Base-by-base conservation (phyloP, 768 basidiomycete genomes). In the Pleurotus tuoliensis region DNA sequence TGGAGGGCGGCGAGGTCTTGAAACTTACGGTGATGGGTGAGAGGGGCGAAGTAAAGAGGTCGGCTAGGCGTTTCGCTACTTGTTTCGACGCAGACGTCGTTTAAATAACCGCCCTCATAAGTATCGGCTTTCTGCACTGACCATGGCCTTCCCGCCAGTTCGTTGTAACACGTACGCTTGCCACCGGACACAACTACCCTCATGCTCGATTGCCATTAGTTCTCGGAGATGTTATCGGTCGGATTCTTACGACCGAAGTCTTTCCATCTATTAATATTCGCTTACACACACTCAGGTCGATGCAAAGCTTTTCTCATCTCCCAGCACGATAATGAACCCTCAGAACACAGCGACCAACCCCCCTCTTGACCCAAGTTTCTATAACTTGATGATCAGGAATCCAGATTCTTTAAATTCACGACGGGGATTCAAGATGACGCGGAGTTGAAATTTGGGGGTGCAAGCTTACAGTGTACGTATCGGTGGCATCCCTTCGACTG, bases 21-120 rank as follows among this genome's bases (percentile, higher is more conserved):
- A 75, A 78, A 55, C 61, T 96, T 67, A 96, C 93, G n/a, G 80
- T 90, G 25, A 98, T 98, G 95, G 94, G 94, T 7, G 88, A 90
- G 66, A 76, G 87, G 44, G 93, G 92, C 11, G 91, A 94, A 68
- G 84, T 92, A 48, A 79, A 73, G 61, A 69, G 81, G 57, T 74
- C 82, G 30, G 79, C 84, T 40, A 71, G 71, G 56, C 78, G 68
- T 62, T 78, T 97, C 37, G 80, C 86, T 50, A 69, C 64, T 47
- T 64, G 61, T 20, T 62, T 89, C 39, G 73, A 71, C 12, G 77
- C 70, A 37, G 58, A 64, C 34, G 55, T 79, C 50, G 55, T 65
- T 49, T 75, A 67, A 55, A 60, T 27, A 34, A 34, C 30, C 11
- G 30, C 30, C 11, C 30, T 34, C 24, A 25, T 5, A 25, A 25